A percentile compares a stretch with the other conserved stretches of the same genome.
Conservation (phyloP, 805 yeast genomes). For the Candida boidinii region DNA sequence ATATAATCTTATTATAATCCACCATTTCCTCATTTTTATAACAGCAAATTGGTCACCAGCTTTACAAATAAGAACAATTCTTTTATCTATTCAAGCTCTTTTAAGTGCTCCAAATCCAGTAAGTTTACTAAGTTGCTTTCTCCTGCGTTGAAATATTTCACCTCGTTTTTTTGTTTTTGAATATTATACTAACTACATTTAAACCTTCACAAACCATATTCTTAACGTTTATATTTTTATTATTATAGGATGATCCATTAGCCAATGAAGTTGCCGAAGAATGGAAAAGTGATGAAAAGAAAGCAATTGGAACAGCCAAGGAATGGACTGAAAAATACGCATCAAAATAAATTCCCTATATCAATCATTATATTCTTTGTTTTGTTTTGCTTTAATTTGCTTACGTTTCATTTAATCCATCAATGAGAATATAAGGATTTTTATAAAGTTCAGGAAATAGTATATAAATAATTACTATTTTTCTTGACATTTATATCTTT, state of each 20-base stretch:
- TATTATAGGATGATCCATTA: constrained; percentile 96
- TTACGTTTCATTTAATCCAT: background rate
- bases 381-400: background rate
- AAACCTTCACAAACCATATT: background rate
- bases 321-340: constrained; percentile 69
- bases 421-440: too few species aligned
- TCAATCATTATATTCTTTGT: background rate
- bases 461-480: too few species aligned
- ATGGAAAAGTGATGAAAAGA: constrained; percentile 81
- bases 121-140: too few species aligned
- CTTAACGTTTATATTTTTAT: too few species aligned
- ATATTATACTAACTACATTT: background rate
- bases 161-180: background rate
- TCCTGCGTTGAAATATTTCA: too few species aligned
- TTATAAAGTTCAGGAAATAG: too few species aligned
- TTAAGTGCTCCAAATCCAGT: constrained; percentile 95
- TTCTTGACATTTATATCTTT: too few species aligned
- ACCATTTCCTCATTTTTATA: constrained; percentile 16
- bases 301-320: constrained; percentile 73
- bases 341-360: constrained; percentile 4
- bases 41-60: constrained; percentile 99
- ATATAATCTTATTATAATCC: background rate
- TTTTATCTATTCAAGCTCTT: constrained; percentile 86
- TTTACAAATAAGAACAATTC: constrained; percentile 84
- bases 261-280: constrained; percentile 97